Percentiles rank a stretch among this genome's conserved stretches.
Conservation (phyloP, 2,329 filamentous ascomycete genomes). For the Trematosphaeria pertusa region DNA sequence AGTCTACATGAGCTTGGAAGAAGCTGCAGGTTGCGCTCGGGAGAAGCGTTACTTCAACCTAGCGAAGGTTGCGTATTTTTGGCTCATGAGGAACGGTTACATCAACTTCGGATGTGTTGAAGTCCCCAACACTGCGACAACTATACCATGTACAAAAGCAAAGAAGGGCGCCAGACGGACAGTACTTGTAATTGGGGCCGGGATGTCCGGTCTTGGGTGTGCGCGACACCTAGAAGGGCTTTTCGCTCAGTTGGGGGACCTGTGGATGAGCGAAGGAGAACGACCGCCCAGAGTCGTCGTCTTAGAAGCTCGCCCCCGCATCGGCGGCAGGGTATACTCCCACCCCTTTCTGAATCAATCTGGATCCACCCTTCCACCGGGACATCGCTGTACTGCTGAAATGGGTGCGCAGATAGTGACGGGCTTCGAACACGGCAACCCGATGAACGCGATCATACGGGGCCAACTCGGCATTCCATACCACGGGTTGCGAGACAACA, state of each 20-base stretch:
- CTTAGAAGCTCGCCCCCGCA: conserved; percentile 83
- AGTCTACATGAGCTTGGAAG: conserved; percentile 78
- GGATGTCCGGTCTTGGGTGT: conserved; percentile 91
- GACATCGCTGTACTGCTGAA: conserved; percentile 80
- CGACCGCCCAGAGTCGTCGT: conserved; percentile 77
- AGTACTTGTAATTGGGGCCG: conserved; percentile 87
- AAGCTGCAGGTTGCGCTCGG: conserved; percentile 89
- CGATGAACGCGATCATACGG: conserved; percentile 86
- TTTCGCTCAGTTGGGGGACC: conserved; percentile 78
- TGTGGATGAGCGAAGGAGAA: conserved; percentile 70
- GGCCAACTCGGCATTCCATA: conserved; percentile 89
- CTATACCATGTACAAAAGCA: conserved; percentile 45
- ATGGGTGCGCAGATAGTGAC: conserved; percentile 99
- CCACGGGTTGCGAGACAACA: conserved; percentile 78
- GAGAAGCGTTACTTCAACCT: conserved; percentile 88
- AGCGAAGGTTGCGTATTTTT: conserved; percentile 88
- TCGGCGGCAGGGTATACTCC: conserved; percentile 94
- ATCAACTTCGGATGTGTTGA: conserved; percentile 96
- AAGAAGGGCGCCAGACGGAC: conserved; percentile 68
- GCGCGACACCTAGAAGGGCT: conserved; percentile 90
- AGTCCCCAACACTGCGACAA: conserved; percentile 59
- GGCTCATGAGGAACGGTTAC: conserved; percentile 88
- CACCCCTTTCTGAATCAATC: conserved; percentile 70
- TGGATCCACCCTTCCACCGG: conserved; percentile 57
- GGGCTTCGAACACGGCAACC: conserved; percentile 94